phyloP scores from a whole-genome alignment of 2,329 filamentous ascomycete species.

The Incumbomyces lentus region DNA sequence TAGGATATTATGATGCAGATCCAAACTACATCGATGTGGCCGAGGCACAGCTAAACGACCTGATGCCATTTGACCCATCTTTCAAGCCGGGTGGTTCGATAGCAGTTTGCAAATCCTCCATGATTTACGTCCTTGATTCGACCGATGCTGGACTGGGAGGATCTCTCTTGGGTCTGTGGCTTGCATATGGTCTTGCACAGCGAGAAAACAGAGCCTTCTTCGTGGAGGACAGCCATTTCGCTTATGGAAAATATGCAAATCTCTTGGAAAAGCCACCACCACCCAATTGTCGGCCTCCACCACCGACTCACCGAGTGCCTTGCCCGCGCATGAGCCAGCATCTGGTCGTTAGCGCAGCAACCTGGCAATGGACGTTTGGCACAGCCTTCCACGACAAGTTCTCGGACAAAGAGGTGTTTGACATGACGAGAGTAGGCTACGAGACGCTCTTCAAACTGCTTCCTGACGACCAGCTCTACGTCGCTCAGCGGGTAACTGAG shows the following conservation, averaged over 20 bases:
- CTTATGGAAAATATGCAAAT: constrained; percentile 63
- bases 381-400: constrained; percentile 45
- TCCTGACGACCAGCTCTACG: constrained; percentile 55
- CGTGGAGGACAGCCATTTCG: constrained; percentile 73
- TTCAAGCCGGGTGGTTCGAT: constrained; percentile 14
- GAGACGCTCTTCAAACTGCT: constrained; percentile 63
- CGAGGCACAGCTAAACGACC: constrained; percentile 56
- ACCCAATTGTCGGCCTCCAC: constrained; percentile 59
- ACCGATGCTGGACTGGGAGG: constrained; percentile 66
- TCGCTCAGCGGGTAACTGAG: constrained; percentile 47
- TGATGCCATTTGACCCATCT: constrained; percentile 40
- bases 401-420: constrained; percentile 53
- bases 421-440: constrained; percentile 59
- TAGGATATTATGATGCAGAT: constrained; percentile 42
- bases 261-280: constrained; percentile 60
- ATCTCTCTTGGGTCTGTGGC: constrained; percentile 70
- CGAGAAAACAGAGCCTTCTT: constrained; percentile 69
- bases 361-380: constrained; percentile 54
- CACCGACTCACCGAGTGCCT: constrained; percentile 64
- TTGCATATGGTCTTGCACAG: constrained; percentile 68
- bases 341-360: constrained; percentile 62
- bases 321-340: constrained; percentile 69
- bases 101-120: constrained; percentile 55
- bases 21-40: constrained; percentile 62
- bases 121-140: constrained; percentile 70